These are phyloP conservation scores for Mallotus repandus DNA, from an alignment of 441 rosid species.

Conservation along the genomic window DNA sequence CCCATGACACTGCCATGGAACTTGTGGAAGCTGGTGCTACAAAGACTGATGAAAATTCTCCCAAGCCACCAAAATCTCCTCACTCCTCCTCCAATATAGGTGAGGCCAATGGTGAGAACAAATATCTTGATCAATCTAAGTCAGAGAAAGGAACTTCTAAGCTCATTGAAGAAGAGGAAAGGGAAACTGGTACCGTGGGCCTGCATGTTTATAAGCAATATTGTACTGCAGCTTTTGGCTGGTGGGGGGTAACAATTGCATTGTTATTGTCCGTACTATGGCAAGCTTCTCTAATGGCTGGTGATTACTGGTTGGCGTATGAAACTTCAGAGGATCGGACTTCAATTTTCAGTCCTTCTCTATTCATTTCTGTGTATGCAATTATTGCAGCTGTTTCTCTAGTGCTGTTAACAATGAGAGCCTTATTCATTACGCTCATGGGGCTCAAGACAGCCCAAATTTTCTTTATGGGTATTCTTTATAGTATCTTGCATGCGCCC, in stretches of 20 bases:
- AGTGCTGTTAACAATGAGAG: conserved; percentile 48
- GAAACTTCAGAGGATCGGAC: conserved; percentile 67
- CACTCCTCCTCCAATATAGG: conserved; percentile 23
- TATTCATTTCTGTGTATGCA: conserved; percentile 65
- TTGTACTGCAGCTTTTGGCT: conserved; percentile 90
- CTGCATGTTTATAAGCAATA: conserved; percentile 68
- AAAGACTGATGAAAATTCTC: conserved; percentile 33
- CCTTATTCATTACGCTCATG: conserved; percentile 54
- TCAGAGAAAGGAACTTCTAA: conserved; percentile 57
- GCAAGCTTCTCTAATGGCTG: conserved; percentile 85
- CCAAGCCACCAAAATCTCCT: conserved; percentile 35
- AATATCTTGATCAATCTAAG: conserved; percentile 42
- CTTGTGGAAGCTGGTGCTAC: conserved; percentile 62
- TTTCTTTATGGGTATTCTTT: conserved; percentile 70
- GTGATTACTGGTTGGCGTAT: conserved; percentile 93
- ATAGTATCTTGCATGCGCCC: conserved; percentile 86
- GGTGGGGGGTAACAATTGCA: conserved; percentile 76
- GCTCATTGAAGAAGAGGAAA: conserved; percentile 88
- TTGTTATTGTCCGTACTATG: conserved; percentile 62
- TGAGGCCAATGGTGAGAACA: conserved; percentile 54
- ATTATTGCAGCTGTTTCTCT: conserved; percentile 57
- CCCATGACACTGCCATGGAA: conserved; percentile 88
- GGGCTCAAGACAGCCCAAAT: conserved; percentile 91
- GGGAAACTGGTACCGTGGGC: conserved; percentile 77
- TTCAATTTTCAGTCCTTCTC: conserved; percentile 47